Conservation (phyloP, 805 yeast species). For the Cyberlindnera americana region DNA sequence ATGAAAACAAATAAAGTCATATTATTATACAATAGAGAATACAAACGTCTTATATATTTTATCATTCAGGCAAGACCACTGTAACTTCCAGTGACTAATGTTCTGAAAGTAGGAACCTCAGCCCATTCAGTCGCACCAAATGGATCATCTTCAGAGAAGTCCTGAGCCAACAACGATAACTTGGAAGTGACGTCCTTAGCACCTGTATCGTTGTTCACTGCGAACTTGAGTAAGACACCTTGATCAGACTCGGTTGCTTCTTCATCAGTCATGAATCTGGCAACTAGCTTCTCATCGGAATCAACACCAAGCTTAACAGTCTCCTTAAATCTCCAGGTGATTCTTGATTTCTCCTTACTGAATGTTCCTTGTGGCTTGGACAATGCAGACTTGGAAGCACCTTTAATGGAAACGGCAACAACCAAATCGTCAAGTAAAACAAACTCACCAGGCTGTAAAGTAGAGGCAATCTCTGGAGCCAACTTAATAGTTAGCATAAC, state of each 20-base stretch:
- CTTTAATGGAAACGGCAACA: conserved; percentile 53
- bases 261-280: conserved; percentile 78
- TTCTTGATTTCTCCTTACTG: conserved; percentile 78
- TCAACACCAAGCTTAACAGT: conserved; percentile 35
- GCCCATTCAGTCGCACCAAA: conserved; percentile 36
- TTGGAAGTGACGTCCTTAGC: conserved; percentile 41
- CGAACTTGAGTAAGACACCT: conserved; percentile 70
- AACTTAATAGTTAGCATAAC: conserved; percentile 70
- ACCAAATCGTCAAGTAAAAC: conserved; percentile 36
- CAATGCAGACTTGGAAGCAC: conserved; percentile 69
- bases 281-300: conserved; percentile 68
- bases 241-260: conserved; percentile 65
- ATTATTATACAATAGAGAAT: conserved; percentile 3
- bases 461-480: conserved; percentile 40
- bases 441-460: conserved; percentile 34
- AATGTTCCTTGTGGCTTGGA: conserved; percentile 92
- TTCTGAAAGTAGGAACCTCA: conserved; percentile 30
- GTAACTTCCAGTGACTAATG: conserved; percentile 37
- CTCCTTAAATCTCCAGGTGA: conserved; percentile 73
- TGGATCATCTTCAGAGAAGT: conserved; percentile 36
- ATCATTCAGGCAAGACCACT: conserved; percentile 24
- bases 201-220: conserved; percentile 41
- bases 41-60: no score
- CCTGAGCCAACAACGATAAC: conserved; percentile 36
- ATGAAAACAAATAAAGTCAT: background rate